Conservation (phyloP, 106 monocot species). For the Dactylorhiza incarnata region DNA sequence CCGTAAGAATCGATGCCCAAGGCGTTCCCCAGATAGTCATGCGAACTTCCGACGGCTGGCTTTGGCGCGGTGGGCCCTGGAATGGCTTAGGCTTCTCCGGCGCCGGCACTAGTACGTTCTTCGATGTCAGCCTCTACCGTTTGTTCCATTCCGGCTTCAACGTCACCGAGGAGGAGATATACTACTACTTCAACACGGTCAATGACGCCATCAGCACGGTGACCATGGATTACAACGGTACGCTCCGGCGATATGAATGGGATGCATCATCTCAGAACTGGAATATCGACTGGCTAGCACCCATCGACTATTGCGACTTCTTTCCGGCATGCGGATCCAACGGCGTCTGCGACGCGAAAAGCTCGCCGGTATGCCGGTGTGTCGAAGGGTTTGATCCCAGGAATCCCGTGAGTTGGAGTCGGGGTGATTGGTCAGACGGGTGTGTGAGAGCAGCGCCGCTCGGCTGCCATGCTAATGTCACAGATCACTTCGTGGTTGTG, state of each 20-base stretch:
- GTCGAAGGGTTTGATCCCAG: constrained; percentile 2
- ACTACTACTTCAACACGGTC: background rate
- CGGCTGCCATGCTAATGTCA: constrained; percentile 24
- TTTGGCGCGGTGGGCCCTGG: constrained; percentile 14
- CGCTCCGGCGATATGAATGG: background rate
- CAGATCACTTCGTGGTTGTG: constrained; percentile 22
- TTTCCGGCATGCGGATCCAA: constrained; percentile 1
- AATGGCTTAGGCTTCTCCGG: constrained; percentile 6
- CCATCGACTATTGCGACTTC: background rate
- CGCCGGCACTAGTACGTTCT: background rate
- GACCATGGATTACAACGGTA: background rate
- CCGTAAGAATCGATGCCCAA: background rate
- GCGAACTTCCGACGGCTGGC: background rate
- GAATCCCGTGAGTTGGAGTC: constrained; percentile 8
- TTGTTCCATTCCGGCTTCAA: constrained; percentile 3
- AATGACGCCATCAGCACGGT: background rate
- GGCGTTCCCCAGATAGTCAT: constrained; percentile 11
- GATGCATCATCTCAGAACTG: background rate
- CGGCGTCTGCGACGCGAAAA: constrained; percentile 7
- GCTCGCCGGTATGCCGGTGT: constrained; percentile 10
- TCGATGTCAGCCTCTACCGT: background rate
- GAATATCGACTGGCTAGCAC: constrained; percentile 1
- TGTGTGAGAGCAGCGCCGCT: constrained; percentile 18
- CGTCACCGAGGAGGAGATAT: background rate
- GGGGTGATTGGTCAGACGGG: constrained; percentile 20